phyloP scores from a whole-genome alignment of 1,139 yeast genomes.

The Candida frijolesensis region DNA sequence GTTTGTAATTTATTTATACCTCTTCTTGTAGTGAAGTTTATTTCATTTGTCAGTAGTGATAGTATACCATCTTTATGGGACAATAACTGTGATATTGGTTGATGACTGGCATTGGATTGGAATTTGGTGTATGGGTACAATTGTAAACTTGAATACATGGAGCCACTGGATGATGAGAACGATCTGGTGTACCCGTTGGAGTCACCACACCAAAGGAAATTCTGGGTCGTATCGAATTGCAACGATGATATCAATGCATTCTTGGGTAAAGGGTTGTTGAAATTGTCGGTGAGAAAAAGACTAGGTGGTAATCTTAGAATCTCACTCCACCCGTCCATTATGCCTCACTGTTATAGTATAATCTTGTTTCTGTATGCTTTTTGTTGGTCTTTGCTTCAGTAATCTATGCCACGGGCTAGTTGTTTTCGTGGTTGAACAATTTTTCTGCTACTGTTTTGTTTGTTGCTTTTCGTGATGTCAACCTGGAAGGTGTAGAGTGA shows the following conservation, averaged over 20 bases:
- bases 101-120: conserved; percentile 39
- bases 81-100: conserved; percentile 51
- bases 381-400: neutral
- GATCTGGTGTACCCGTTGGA: conserved; percentile 40
- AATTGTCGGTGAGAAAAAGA: conserved; percentile 7
- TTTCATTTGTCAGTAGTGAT: conserved; percentile 53
- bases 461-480: neutral
- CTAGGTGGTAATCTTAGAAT: conserved; percentile 21
- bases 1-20: conserved; percentile 52
- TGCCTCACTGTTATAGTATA: conserved; percentile 20
- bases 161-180: conserved; percentile 24
- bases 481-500: neutral
- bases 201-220: conserved; percentile 89
- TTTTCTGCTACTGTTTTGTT: neutral
- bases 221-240: conserved; percentile 69
- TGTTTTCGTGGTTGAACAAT: neutral
- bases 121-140: conserved; percentile 54
- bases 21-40: conserved; percentile 58
- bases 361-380: neutral
- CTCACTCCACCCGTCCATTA: conserved; percentile 48
- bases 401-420: neutral
- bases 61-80: conserved; percentile 61
- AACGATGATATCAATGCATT: conserved; percentile 30
- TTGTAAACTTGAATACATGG: conserved; percentile 23
- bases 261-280: conserved; percentile 3